Evolutionary conservation across 371 early-diverging fungal species (phyloP).

Genomic region (Batkoa obscura): DNA sequence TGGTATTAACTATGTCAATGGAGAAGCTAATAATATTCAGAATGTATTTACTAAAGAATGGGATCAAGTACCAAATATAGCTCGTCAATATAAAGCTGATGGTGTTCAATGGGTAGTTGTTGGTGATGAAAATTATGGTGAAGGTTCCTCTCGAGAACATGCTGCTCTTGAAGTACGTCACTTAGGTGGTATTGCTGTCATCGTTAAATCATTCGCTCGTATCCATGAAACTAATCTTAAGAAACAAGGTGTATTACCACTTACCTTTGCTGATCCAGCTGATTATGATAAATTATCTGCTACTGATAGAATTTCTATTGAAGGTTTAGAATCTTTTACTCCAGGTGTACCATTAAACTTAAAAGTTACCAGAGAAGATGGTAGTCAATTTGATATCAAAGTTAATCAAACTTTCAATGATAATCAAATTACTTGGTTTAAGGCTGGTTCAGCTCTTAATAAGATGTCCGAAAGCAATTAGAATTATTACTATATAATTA

Average conservation of each 20-base stretch:
- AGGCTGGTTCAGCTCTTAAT: conserved; percentile 85
- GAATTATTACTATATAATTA: no score
- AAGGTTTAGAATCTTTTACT: conserved; percentile 45
- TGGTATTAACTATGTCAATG: conserved; percentile 81
- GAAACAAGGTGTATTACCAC: conserved; percentile 93
- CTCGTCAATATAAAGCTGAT: conserved; percentile 65
- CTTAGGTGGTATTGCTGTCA: conserved; percentile 72
- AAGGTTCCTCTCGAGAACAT: conserved; percentile 95
- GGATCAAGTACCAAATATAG: conserved; percentile 76
- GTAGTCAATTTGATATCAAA: conserved; percentile 52
- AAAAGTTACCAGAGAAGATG: conserved; percentile 42
- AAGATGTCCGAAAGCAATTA: conserved; percentile 37
- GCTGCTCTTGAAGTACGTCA: conserved; percentile 89
- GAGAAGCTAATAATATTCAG: conserved; percentile 57
- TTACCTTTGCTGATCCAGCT: conserved; percentile 77
- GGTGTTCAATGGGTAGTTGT: conserved; percentile 78
- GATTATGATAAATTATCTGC: conserved; percentile 69
- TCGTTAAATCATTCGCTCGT: conserved; percentile 86
- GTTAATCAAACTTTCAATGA: conserved; percentile 94
- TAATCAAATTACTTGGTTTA: conserved; percentile 84
- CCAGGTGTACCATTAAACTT: conserved; percentile 57
- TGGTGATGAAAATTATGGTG: conserved; percentile 92
- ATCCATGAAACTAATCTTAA: conserved; percentile 97
- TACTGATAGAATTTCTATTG: conserved; percentile 45
- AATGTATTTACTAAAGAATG: conserved; percentile 47